Evolutionary conservation across 2,329 filamentous ascomycete species (phyloP).

Genomic region (Septoria linicola): DNA sequence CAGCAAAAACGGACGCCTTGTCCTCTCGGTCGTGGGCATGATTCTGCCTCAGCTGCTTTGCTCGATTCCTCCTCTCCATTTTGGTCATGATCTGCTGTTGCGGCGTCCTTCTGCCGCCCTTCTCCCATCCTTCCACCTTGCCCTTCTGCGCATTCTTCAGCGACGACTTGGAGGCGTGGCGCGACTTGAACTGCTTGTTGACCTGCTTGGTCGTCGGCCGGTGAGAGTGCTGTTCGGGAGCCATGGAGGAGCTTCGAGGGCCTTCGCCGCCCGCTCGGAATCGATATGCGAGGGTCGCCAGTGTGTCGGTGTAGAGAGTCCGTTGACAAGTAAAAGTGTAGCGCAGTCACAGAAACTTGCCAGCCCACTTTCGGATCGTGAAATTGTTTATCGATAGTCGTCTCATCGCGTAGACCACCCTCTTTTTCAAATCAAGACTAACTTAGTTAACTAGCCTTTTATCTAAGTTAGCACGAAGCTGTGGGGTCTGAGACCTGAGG

Average conservation of each 20-base stretch:
- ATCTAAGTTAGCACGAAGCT: no score
- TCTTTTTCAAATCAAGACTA: no score
- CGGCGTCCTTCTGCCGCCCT: conserved; percentile 70
- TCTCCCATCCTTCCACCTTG: conserved; percentile 70
- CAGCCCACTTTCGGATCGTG: no score
- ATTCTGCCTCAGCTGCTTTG: conserved; percentile 79
- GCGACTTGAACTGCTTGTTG: conserved; percentile 90
- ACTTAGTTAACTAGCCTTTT: no score
- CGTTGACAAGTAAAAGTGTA: no score
- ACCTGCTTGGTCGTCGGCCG: conserved; percentile 84
- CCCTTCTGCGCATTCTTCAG: conserved; percentile 85
- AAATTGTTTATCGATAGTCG: no score
- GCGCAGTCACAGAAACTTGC: no score
- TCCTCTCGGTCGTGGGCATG: conserved; percentile 83
- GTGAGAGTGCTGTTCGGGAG: conserved; percentile 75
- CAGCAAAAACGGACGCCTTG: conserved; percentile 78
- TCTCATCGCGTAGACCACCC: no score
- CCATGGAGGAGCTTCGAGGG: conserved; percentile 61
- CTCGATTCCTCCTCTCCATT: conserved; percentile 90
- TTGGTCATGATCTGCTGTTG: conserved; percentile 98
- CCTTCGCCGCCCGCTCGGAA: conserved; percentile 73
- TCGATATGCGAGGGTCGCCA: conserved; percentile 61
- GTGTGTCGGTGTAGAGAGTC: no score
- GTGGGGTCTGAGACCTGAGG: no score
- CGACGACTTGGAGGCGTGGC: conserved; percentile 83